These are phyloP conservation scores for Candida frijolesensis DNA, from an alignment of 1,139 yeast genomes.

Conservation along the genomic window DNA sequence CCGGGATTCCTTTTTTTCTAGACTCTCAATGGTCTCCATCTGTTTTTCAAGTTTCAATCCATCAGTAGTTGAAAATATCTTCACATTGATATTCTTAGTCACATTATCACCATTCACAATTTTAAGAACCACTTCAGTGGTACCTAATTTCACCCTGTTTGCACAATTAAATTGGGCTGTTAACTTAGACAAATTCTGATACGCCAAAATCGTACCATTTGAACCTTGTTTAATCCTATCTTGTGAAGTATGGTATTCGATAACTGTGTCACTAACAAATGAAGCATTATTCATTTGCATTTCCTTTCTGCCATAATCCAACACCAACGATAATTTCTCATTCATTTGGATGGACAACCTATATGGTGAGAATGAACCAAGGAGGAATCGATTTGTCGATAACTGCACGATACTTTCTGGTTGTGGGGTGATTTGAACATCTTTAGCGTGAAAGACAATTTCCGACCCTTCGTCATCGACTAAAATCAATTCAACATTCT, in stretches of 20 bases:
- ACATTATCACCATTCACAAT: conserved; percentile 23
- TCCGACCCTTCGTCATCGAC: conserved; percentile 17
- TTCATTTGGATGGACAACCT: conserved; percentile 23
- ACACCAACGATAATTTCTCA: conserved; percentile 21
- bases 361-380: conserved; percentile 29
- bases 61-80: conserved; percentile 19
- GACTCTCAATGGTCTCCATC: conserved; percentile 20
- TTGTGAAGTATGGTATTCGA: conserved; percentile 8
- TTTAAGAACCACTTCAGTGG: conserved; percentile 21
- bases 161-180: conserved; percentile 25
- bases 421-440: conserved; percentile 14
- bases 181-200: conserved; percentile 23
- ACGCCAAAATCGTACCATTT: conserved; percentile 6
- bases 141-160: conserved; percentile 23
- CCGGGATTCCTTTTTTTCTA: conserved; percentile 21
- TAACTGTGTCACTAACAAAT: conserved; percentile 14
- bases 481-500: conserved; percentile 23
- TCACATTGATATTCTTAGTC: conserved; percentile 18
- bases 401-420: conserved; percentile 19
- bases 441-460: conserved; percentile 4
- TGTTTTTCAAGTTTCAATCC: conserved; percentile 20
- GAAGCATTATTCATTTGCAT: conserved; percentile 10
- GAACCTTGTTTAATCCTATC: not conserved
- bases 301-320: conserved; percentile 10
- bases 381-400: conserved; percentile 23